Evolutionary conservation across 2,329 filamentous ascomycete genomes (phyloP).

Genomic region (Nemania sp.): DNA sequence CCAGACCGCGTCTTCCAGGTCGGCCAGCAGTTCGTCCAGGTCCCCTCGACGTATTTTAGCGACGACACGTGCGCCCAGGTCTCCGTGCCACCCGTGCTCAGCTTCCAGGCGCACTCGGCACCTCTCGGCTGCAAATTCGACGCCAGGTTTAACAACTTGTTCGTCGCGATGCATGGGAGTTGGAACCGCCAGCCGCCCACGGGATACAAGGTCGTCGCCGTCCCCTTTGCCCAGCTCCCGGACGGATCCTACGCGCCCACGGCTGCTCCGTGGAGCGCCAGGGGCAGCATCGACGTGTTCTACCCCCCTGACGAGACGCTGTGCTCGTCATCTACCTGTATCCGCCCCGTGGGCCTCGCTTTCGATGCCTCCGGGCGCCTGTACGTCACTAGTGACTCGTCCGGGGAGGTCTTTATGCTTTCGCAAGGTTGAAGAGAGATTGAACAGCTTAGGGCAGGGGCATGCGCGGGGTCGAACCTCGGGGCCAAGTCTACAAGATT

Average conservation of each 20-base stretch:
- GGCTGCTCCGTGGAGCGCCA: constrained; percentile 42
- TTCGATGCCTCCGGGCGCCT: constrained; percentile 51
- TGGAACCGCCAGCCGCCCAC: constrained; percentile 48
- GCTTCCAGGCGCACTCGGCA: constrained; percentile 61
- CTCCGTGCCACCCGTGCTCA: constrained; percentile 50
- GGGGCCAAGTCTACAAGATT: neutral
- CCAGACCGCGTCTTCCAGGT: constrained; percentile 39
- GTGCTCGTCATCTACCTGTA: constrained; percentile 52
- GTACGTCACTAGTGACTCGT: constrained; percentile 58
- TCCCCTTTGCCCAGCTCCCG: constrained; percentile 43
- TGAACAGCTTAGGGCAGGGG: neutral
- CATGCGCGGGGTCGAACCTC: neutral
- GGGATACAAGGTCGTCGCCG: constrained; percentile 44
- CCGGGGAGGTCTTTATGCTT: constrained; percentile 51
- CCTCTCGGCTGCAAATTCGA: constrained; percentile 68
- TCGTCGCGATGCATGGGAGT: constrained; percentile 65
- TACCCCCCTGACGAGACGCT: constrained; percentile 50
- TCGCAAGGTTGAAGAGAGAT: constrained; percentile 4
- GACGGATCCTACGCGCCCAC: constrained; percentile 37
- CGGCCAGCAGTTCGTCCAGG: constrained; percentile 42
- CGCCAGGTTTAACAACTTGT: constrained; percentile 58
- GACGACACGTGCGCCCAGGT: constrained; percentile 32
- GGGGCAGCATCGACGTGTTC: constrained; percentile 53
- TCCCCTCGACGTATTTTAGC: constrained; percentile 34
- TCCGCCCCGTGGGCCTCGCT: constrained; percentile 55